Evolutionary conservation across 495 filamentous ascomycete genomes (phyloP).

Genomic region (Chaetomium cochliodes): DNA sequence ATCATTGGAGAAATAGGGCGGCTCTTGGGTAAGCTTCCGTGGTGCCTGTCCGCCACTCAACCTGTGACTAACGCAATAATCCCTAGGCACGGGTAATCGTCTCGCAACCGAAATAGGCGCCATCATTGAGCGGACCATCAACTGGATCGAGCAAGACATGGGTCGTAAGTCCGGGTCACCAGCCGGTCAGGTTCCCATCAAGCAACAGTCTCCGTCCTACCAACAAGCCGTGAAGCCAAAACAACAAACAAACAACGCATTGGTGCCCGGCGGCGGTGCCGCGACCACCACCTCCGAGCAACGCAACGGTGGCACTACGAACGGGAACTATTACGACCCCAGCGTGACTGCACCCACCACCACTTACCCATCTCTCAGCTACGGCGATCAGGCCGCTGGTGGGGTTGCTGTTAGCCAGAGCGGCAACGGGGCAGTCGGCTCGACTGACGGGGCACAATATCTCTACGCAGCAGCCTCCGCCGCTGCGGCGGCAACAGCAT

Average conservation of each 20-base stretch:
- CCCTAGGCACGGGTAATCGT: constrained; percentile 38
- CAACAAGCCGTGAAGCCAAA: constrained; percentile 16
- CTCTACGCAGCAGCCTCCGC: constrained; percentile 26
- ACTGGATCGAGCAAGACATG: constrained; percentile 48
- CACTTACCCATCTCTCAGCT: constrained; percentile 30
- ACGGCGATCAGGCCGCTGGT: constrained; percentile 19
- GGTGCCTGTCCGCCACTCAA: no score
- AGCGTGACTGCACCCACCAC: constrained; percentile 17
- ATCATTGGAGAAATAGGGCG: constrained; percentile 64
- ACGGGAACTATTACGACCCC: constrained; percentile 33
- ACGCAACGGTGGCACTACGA: constrained; percentile 23
- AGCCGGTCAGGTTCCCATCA: constrained; percentile 10
- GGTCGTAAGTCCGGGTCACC: constrained; percentile 25
- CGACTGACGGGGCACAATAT: constrained; percentile 25
- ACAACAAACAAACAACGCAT: constrained; percentile 3
- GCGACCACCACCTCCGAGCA: constrained; percentile 16
- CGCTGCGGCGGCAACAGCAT: constrained; percentile 19
- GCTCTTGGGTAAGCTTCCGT: constrained; percentile 55
- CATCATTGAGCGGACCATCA: constrained; percentile 46
- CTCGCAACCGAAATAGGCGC: constrained; percentile 40
- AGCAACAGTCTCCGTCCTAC: constrained; percentile 21
- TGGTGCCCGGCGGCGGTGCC: neutral
- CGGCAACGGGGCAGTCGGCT: constrained; percentile 28
- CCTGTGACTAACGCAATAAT: neutral
- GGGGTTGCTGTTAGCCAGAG: constrained; percentile 28